Base-by-base conservation (phyloP, 2,329 filamentous ascomycete species). In the Aspergillus intermedius region DNA sequence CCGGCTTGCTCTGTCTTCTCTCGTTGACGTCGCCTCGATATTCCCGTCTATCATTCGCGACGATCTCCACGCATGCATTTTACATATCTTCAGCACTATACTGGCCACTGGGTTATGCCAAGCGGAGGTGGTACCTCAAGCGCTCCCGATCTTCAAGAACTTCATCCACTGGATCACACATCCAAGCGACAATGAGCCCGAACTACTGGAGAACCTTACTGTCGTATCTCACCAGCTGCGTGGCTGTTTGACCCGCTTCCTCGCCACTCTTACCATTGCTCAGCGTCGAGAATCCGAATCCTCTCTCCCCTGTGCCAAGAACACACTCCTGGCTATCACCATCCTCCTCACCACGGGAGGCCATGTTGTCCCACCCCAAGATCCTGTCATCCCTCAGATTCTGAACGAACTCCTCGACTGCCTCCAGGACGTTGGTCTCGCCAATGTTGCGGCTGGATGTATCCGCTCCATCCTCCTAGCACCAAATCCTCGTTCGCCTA, bases 31-130 rank as follows among this genome's bases (percentile, higher is more conserved):
- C 1, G 91, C 93, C 5, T 88, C 94, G 53, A 90, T 97, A 13
- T 98, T 98, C 70, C 94, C 94, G 0, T 83, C 88, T 2, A 91
- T 98, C 60, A 98, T 98, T 74, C 93, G 93, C 64, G 91, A 90
- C 8, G 93, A 98, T 66, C 78, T 98, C 5, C 90, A 97, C 63
- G 91, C 93, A 35, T 97, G 91, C 62, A 95, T 97, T 57, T 81
- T 98, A 44, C 91, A 98, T 72, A 95, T 97, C 48, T 96, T 97
- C 64, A 87, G 88, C 47, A 95, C 90, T 0, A 93, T 95, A 49
- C 79, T 98, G 10, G 87, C 88, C 12, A 96, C 90, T 0, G 86
- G 88, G 0, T 78, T 83, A 9, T 97, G 91, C 62, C 94, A 98
- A 69, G 82, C 88, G 22, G 79, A 88, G 34, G 88, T 97, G 28